A percentile compares a stretch with the other conserved stretches of the same genome.
These are phyloP conservation scores for Sporothrix inflata DNA, from an alignment of 2,329 filamentous ascomycete species.

Conservation along the genomic window DNA sequence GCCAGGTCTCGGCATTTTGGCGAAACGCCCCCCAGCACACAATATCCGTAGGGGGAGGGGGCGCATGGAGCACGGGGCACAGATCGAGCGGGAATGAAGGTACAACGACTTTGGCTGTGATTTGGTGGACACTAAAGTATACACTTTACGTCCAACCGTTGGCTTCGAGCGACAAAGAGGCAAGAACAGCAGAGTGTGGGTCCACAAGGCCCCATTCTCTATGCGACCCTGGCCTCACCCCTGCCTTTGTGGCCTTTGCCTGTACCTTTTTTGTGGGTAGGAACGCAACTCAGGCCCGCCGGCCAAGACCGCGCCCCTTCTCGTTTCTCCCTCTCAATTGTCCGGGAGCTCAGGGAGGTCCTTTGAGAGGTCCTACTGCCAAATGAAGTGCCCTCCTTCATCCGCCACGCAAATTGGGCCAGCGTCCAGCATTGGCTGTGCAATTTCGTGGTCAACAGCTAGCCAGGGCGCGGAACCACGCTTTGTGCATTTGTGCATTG, in stretches of 20 bases:
- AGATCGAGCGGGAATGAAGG: neutral
- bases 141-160: constrained; percentile 6
- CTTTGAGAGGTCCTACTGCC: constrained; percentile 27
- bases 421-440: neutral
- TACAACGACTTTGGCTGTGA: neutral
- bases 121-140: neutral
- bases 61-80: constrained; percentile 7
- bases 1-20: constrained; percentile 32
- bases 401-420: constrained; percentile 3
- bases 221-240: constrained; percentile 17
- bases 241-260: neutral
- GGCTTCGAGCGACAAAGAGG: constrained; percentile 5
- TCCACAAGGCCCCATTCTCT: constrained; percentile 8
- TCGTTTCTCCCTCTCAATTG: constrained; percentile 2
- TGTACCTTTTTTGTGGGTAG: constrained; percentile 14
- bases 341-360: constrained; percentile 20
- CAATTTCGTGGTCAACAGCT: neutral
- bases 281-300: constrained; percentile 2
- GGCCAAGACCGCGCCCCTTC: constrained; percentile 21
- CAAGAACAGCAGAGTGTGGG: constrained; percentile 6
- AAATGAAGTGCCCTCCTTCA: constrained; percentile 25
- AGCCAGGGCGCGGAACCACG: constrained; percentile 1
- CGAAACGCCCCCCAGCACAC: constrained; percentile 29
- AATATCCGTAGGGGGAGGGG: neutral
- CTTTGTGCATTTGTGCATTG: constrained; percentile 14